Percentiles rank a stretch among this genome's conserved stretches.
Conservation (phyloP, 495 filamentous ascomycete species). For the Neurospora sp. region DNA sequence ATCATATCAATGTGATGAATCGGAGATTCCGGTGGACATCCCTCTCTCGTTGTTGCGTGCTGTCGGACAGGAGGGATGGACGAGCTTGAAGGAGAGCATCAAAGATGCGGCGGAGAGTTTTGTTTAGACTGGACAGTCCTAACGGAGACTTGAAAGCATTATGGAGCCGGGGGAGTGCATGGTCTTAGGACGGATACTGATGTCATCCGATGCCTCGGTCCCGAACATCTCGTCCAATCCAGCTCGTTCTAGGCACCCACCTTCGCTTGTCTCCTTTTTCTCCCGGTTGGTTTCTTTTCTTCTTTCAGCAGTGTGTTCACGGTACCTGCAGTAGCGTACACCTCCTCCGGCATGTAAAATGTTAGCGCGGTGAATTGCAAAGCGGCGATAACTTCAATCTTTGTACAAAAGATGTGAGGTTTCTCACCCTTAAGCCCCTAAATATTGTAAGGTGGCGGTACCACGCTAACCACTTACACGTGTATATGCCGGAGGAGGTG, state of each 20-base stretch:
- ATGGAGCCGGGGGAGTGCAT: not conserved
- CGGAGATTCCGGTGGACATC: conserved; percentile 14
- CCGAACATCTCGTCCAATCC: not conserved
- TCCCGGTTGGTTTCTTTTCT: not conserved
- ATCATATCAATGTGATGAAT: conserved; percentile 13
- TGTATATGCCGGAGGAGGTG: no score
- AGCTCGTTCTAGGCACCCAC: not conserved
- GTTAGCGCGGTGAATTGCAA: no score
- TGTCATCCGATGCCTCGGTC: not conserved
- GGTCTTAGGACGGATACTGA: not conserved
- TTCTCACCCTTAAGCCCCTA: no score
- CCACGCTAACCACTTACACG: no score
- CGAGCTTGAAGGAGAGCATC: conserved; percentile 18
- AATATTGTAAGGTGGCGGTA: no score
- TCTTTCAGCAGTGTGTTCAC: not conserved
- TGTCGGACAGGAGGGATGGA: conserved; percentile 20
- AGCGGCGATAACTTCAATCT: no score
- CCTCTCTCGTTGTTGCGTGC: conserved; percentile 12
- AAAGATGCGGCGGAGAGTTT: conserved; percentile 6
- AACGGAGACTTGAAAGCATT: not conserved
- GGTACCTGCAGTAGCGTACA: not conserved
- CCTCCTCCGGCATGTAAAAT: no score
- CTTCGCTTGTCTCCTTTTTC: not conserved
- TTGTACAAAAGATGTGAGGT: no score
- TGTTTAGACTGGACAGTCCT: not conserved